Percentiles rank a stretch among this genome's conserved stretches.
Conservation (phyloP, 2,329 filamentous ascomycete species). For the Colletotrichum echinochloae region DNA sequence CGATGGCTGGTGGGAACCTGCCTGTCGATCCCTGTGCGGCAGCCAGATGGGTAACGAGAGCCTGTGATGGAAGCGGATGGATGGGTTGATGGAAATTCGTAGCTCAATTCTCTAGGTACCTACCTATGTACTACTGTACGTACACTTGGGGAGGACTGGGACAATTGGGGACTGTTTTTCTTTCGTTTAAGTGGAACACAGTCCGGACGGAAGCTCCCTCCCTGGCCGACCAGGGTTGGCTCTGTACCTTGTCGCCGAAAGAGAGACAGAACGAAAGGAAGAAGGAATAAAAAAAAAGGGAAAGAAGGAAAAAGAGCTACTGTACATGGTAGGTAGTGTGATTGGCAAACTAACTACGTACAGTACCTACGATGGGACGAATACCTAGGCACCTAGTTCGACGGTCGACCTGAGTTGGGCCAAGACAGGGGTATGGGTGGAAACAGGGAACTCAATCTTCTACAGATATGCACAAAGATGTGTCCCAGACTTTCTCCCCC, state of each 20-base stretch:
- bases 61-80: constrained; percentile 28
- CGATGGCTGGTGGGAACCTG: constrained; percentile 25
- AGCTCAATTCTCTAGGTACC: constrained; percentile 10
- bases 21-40: constrained; percentile 20
- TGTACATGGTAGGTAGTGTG: neutral
- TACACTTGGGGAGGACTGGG: constrained; percentile 10
- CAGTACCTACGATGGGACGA: constrained; percentile 29
- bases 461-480: constrained; percentile 36
- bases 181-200: neutral
- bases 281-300: too few relatives aligned
- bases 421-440: constrained; percentile 29
- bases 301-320: constrained; percentile 20
- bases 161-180: constrained; percentile 9
- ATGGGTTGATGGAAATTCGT: constrained; percentile 28
- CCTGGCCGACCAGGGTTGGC: constrained; percentile 28
- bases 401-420: constrained; percentile 30
- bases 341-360: too few relatives aligned
- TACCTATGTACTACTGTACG: neutral
- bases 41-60: constrained; percentile 7
- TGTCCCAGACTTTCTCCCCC: constrained; percentile 19
- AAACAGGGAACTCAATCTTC: constrained; percentile 40
- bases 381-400: constrained; percentile 5
- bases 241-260: constrained; percentile 23
- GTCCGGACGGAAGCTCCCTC: constrained; percentile 14
- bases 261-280: too few relatives aligned